Percentiles rank a stretch among this genome's conserved stretches.
Evolutionary conservation across 148 eudicot species (phyloP).

Genomic region (Rhododendron simsii): DNA sequence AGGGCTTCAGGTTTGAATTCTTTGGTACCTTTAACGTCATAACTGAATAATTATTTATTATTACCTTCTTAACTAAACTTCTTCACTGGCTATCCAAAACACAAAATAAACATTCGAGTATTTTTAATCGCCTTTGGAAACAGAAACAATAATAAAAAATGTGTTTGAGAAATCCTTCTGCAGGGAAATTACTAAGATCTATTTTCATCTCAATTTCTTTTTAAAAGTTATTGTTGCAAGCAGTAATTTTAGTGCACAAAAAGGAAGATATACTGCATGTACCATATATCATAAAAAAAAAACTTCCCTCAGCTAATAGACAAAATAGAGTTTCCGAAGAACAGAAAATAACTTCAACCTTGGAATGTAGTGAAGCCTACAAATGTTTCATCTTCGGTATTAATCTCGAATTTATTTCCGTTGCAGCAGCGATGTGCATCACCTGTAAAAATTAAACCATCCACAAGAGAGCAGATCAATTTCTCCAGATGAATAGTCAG

Average conservation of each 20-base stretch:
- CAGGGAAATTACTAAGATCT: neutral
- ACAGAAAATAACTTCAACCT: slow-evolving; percentile 39
- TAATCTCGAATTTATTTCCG: slow-evolving; percentile 80
- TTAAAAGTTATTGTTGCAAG: neutral
- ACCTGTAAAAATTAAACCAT: slow-evolving; percentile 45
- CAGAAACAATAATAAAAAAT: neutral
- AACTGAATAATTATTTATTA: neutral
- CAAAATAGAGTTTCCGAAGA: neutral
- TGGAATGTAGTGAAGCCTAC: slow-evolving; percentile 70
- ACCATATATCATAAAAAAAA: neutral
- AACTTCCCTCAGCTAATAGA: neutral
- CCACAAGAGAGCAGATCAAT: slow-evolving; percentile 1
- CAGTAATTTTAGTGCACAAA: neutral
- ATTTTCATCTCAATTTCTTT: neutral
- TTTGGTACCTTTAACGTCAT: neutral
- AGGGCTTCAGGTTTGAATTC: neutral
- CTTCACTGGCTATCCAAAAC: neutral
- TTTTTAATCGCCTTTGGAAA: neutral
- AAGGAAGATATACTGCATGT: neutral
- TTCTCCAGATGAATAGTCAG: neutral
- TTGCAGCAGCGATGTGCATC: slow-evolving; percentile 98
- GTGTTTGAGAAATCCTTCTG: neutral
- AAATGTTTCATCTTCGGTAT: slow-evolving; percentile 79
- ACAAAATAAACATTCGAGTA: neutral
- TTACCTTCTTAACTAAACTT: neutral